A percentile compares a stretch with the other conserved stretches of the same genome.
Conservation (phyloP, 208 protist species). For the Crithidia bombi region DNA sequence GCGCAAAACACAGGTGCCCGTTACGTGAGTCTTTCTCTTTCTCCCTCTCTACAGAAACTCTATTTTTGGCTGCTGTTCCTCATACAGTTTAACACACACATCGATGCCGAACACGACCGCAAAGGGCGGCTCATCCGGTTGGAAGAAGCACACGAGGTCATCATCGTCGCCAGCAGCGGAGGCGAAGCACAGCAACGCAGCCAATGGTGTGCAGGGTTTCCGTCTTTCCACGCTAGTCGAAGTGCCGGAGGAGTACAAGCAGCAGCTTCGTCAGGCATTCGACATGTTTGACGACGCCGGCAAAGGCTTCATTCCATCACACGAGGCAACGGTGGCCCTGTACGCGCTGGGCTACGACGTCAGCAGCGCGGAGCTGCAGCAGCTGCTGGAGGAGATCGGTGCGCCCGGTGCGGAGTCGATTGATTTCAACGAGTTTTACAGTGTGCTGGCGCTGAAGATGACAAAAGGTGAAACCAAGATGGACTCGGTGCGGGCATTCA, state of each 20-base stretch:
- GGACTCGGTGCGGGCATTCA: conserved; percentile 93
- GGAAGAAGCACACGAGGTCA: conserved; percentile 19
- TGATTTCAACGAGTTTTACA: conserved; percentile 93
- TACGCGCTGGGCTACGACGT: conserved; percentile 95
- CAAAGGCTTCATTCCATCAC: conserved; percentile 83
- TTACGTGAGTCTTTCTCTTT: neutral
- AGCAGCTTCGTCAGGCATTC: conserved; percentile 94
- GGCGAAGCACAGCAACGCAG: conserved; percentile 3
- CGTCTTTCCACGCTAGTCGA: conserved; percentile 53
- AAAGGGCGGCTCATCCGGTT: neutral
- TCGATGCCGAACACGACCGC: neutral
- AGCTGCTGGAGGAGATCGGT: conserved; percentile 81
- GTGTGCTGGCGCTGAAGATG: conserved; percentile 87
- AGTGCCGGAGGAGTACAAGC: conserved; percentile 79
- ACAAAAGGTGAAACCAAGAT: conserved; percentile 71
- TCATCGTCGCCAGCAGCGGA: neutral
- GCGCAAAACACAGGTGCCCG: neutral
- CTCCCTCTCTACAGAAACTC: neutral
- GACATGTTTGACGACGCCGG: conserved; percentile 96
- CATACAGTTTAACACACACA: neutral
- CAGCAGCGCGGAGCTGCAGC: conserved; percentile 84
- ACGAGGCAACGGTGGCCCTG: conserved; percentile 93
- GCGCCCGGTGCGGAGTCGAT: conserved; percentile 62
- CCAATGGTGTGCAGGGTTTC: conserved; percentile 26
- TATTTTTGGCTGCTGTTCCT: neutral